phyloP scores from a whole-genome alignment of 345 rosid species.

The Gynandropsis gynandra region DNA sequence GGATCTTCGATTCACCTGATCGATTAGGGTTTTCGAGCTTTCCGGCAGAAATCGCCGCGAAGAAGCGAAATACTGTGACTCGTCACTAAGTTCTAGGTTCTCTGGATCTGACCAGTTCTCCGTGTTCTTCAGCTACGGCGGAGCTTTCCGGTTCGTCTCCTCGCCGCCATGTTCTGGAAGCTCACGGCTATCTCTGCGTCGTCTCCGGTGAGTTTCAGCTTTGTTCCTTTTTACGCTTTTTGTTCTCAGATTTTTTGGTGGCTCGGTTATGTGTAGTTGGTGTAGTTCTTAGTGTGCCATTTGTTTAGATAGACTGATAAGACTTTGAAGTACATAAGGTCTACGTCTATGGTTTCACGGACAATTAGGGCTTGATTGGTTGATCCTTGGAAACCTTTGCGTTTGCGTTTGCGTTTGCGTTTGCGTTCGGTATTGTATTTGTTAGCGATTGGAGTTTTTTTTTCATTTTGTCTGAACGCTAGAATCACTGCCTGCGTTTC shows the following conservation, averaged over 20 bases:
- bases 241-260: constrained; percentile 5
- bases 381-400: no score
- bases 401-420: no score
- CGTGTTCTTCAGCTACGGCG: constrained; percentile 8
- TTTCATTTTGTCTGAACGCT: no score
- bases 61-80: constrained; percentile 18
- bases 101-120: constrained; percentile 37
- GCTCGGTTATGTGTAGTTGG: constrained; percentile 2
- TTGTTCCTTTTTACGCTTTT: background rate
- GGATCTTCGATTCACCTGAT: constrained; percentile 27
- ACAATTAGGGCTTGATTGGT: background rate
- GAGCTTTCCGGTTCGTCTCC: background rate
- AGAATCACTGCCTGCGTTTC: no score
- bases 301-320: background rate
- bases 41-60: constrained; percentile 7
- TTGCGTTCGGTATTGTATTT: no score
- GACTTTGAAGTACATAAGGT: background rate
- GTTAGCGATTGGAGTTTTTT: no score
- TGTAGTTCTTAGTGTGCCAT: constrained; percentile 10
- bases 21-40: constrained; percentile 19
- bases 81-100: constrained; percentile 24
- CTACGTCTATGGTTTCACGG: background rate
- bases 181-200: constrained; percentile 74
- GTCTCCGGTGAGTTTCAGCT: constrained; percentile 65
- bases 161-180: constrained; percentile 80